Conservation (phyloP, 495 filamentous ascomycete species). For the Rhizodiscina lignyota region DNA sequence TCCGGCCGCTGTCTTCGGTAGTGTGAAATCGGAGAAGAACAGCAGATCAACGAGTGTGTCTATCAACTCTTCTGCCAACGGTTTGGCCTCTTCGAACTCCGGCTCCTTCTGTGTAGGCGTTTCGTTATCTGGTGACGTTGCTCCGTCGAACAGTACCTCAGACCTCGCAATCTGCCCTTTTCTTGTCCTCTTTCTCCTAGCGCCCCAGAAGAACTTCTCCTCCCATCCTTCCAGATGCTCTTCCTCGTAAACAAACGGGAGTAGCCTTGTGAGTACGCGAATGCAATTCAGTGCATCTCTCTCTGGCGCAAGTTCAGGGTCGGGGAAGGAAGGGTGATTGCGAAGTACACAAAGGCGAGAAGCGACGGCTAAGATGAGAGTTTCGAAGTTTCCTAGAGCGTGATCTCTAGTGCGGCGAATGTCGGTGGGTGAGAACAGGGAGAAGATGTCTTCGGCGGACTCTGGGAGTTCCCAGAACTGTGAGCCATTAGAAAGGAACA, state of each 20-base stretch:
- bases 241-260: slow-evolving; percentile 86
- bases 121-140: slow-evolving; percentile 38
- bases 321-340: slow-evolving; percentile 79
- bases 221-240: slow-evolving; percentile 81
- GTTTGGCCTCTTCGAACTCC: slow-evolving; percentile 69
- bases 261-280: slow-evolving; percentile 72
- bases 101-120: slow-evolving; percentile 28
- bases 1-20: slow-evolving; percentile 47
- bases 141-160: slow-evolving; percentile 80
- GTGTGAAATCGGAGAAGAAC: slow-evolving; percentile 80
- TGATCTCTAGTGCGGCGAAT: slow-evolving; percentile 81
- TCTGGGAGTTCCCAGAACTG: slow-evolving; percentile 98
- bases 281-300: slow-evolving; percentile 87
- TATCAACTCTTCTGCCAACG: slow-evolving; percentile 83
- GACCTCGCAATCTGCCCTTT: slow-evolving; percentile 34
- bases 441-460: slow-evolving; percentile 90
- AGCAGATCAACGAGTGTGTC: slow-evolving; percentile 80
- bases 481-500: slow-evolving; percentile 2
- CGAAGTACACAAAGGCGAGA: slow-evolving; percentile 66
- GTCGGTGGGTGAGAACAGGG: slow-evolving; percentile 84
- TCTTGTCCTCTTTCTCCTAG: slow-evolving; percentile 45
- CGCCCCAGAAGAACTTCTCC: slow-evolving; percentile 79
- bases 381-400: slow-evolving; percentile 80
- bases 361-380: slow-evolving; percentile 65
- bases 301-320: slow-evolving; percentile 77